Conservation (phyloP, 1,139 yeast genomes). For the Lodderomyces theae region DNA sequence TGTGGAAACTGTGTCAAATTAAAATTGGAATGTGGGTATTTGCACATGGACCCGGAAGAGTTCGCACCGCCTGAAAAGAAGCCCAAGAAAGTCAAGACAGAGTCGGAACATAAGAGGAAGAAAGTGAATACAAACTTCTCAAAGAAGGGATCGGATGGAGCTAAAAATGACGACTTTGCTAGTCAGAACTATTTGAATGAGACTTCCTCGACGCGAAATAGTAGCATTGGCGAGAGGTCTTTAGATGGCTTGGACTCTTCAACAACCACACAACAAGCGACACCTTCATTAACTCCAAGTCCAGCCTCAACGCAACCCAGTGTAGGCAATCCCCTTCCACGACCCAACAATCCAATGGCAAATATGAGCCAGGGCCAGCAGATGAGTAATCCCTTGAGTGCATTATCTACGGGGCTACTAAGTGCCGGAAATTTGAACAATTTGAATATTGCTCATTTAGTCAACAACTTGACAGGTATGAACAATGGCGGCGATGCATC, state of each 20-base stretch:
- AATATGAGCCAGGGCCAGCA: conserved; percentile 7
- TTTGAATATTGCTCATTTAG: conserved; percentile 44
- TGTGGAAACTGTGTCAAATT: conserved; percentile 78
- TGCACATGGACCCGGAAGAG: conserved; percentile 14
- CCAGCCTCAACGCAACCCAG: conserved; percentile 9
- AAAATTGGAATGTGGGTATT: conserved; percentile 71
- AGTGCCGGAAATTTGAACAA: conserved; percentile 47
- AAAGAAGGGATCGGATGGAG: not conserved
- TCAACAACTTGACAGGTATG: conserved; percentile 38
- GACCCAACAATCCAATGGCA: not conserved
- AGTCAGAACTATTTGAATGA: not conserved
- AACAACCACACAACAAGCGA: conserved; percentile 18
- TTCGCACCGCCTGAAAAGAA: conserved; percentile 5
- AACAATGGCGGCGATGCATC: conserved; percentile 7
- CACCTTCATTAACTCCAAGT: conserved; percentile 22
- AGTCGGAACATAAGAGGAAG: not conserved
- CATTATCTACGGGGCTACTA: conserved; percentile 21
- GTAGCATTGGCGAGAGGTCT: not conserved
- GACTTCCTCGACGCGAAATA: conserved; percentile 1
- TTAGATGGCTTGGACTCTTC: not conserved
- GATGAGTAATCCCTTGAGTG: conserved; percentile 13
- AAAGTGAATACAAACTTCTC: not conserved
- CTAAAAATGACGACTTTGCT: not conserved
- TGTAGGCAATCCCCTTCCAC: not conserved
- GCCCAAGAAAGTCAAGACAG: conserved; percentile 2